These are phyloP conservation scores for Penicilliopsis zonata DNA, from an alignment of 495 filamentous ascomycete species.

Conservation along the genomic window DNA sequence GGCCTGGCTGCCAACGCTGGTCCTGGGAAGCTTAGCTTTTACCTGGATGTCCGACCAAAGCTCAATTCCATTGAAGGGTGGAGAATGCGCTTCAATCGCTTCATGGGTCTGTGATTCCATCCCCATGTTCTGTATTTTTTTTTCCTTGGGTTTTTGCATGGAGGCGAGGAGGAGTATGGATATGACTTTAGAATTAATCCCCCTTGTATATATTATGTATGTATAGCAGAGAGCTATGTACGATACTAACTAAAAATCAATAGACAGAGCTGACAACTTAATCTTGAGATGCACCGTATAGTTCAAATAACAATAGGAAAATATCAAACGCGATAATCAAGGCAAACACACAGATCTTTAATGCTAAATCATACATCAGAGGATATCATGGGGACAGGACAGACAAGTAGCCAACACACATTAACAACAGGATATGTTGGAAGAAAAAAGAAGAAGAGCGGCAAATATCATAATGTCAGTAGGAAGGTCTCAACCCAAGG, in stretches of 20 bases:
- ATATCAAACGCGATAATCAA: slow-evolving; percentile 6
- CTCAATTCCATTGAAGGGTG: slow-evolving; percentile 83
- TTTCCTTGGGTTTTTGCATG: slow-evolving; percentile 11
- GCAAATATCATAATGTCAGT: slow-evolving; percentile 1
- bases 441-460: not conserved
- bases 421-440: not conserved
- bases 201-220: slow-evolving; percentile 22
- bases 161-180: slow-evolving; percentile 20
- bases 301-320: slow-evolving; percentile 5
- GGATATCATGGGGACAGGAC: slow-evolving; percentile 15
- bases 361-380: slow-evolving; percentile 5
- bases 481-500: slow-evolving; percentile 33
- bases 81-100: slow-evolving; percentile 62
- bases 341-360: not conserved
- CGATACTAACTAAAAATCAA: slow-evolving; percentile 21
- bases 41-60: slow-evolving; percentile 90
- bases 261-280: too few relatives aligned
- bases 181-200: slow-evolving; percentile 9
- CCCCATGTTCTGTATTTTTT: slow-evolving; percentile 2
- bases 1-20: slow-evolving; percentile 31
- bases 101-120: slow-evolving; percentile 39
- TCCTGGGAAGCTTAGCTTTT: slow-evolving; percentile 71
- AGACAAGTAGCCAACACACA: too few relatives aligned
- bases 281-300: slow-evolving; percentile 11
- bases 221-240: slow-evolving; percentile 30